Evolutionary conservation across 1,284 basidiomycete species (phyloP).

Genomic region (Cryptococcus maquisensis): DNA sequence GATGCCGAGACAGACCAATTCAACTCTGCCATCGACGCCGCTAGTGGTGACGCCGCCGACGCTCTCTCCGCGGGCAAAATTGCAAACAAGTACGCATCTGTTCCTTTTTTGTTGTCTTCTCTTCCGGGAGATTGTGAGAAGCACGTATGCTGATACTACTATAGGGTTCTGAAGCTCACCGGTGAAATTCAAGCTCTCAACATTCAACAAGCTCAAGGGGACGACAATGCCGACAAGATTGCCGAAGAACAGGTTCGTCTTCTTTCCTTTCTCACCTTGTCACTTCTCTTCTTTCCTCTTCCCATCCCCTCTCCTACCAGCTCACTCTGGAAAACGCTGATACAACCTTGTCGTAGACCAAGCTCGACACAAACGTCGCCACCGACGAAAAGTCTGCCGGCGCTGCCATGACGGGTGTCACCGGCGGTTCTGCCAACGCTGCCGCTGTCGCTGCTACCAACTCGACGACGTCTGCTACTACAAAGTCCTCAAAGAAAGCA

Average conservation of each 20-base stretch:
- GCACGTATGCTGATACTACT: background rate
- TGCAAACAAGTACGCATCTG: conserved; percentile 50
- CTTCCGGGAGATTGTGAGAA: no score
- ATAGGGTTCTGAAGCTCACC: conserved; percentile 53
- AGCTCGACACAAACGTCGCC: conserved; percentile 12
- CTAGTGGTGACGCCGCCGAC: conserved; percentile 47
- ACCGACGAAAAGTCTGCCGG: background rate
- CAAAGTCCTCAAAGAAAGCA: no score
- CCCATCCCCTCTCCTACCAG: background rate
- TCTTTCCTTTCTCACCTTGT: background rate
- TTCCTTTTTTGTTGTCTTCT: background rate
- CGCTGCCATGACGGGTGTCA: background rate
- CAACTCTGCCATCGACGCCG: conserved; percentile 52
- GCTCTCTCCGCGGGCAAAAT: conserved; percentile 54
- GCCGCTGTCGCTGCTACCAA: no score
- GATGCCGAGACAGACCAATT: conserved; percentile 52
- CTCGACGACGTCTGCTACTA: background rate
- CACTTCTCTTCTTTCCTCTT: background rate
- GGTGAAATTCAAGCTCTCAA: conserved; percentile 50
- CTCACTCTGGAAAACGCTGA: background rate
- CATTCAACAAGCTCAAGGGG: conserved; percentile 42
- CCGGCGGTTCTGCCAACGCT: no score
- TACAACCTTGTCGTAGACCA: conserved; percentile 10
- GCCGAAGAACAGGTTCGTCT: conserved; percentile 9
- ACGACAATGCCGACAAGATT: conserved; percentile 3